A percentile compares a stretch with the other conserved stretches of the same genome.
Conservation (phyloP, 2,329 filamentous ascomycete genomes). For the Venturia effusa region DNA sequence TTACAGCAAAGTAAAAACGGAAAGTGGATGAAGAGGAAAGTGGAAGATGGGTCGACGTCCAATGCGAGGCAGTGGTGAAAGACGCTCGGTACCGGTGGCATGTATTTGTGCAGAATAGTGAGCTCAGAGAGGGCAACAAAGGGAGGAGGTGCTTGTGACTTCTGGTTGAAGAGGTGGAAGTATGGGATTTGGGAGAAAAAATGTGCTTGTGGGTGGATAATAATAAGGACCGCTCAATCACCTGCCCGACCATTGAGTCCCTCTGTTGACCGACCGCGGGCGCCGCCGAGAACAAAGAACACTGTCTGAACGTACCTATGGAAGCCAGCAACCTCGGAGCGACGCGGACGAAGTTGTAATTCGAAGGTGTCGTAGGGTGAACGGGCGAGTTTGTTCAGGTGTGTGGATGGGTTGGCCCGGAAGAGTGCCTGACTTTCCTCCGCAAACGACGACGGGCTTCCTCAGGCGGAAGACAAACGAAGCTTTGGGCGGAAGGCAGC, state of each 20-base stretch:
- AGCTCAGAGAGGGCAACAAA: not conserved
- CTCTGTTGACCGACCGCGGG: not conserved
- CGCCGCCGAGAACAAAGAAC: not conserved
- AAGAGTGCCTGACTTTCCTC: not conserved
- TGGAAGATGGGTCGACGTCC: constrained; percentile 1
- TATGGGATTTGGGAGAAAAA: not conserved
- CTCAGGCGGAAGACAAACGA: not conserved
- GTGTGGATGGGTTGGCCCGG: not conserved
- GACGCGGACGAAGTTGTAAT: not conserved
- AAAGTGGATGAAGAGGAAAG: not conserved
- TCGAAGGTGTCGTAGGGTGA: not conserved
- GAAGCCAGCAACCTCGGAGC: not conserved
- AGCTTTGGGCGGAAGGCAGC: not conserved
- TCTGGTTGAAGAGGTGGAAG: not conserved
- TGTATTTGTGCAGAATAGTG: not conserved
- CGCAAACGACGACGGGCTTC: not conserved
- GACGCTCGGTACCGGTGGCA: not conserved
- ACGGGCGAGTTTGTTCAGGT: not conserved
- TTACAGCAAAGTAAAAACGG: not conserved
- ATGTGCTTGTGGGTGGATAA: not conserved
- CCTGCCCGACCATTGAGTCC: no score
- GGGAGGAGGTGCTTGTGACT: not conserved
- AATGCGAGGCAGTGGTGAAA: not conserved
- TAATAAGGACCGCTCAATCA: not conserved
- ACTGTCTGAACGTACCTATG: not conserved